Base-by-base conservation (phyloP, 192 early-diverging fungal species). In the Chytriomyces sp. region DNA sequence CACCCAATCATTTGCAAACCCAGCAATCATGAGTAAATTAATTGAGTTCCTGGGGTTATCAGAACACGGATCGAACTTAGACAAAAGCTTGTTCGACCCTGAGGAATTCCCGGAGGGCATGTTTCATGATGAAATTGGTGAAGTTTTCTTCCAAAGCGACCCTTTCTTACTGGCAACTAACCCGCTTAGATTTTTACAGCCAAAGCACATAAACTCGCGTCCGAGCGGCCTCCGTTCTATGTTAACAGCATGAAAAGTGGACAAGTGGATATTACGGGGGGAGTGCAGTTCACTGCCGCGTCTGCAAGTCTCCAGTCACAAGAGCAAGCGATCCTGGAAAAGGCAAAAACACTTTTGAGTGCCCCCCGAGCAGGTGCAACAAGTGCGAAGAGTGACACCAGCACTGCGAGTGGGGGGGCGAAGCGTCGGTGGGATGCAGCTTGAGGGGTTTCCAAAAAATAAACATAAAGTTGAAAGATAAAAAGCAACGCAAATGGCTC, bases 1-100 rank as follows among this genome's bases (percentile, higher is more conserved):
- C 23, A 97, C 92, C 81, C 96, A 95, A 80, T 89, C 92, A 9
- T 97, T 96, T 82, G 87, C 93, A 11, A 98, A 98, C 77, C 96
- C 96, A 13, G 89, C 92, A 48, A 97, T 98, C 66, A 95, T 94
- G 85, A 85, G 86, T 49, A 92, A 94, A 81, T 83, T 97, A 26
- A 93, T 98, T 6, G 92, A 94, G 45, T 91, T 93, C 79, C 83
- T 95, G 45, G 88, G 89, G 6, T 76, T 98, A 45, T 91, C 96
- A 74, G 94, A 96, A 81, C 83, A 85, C 48, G 94, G 95, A 5
- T 89, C 92, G 44, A 95, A 97, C 70, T 90, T 93, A 82, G 82
- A 87, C 6, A 84, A 84, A 46, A 84, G 88, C 6, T 83, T 92
- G 28, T 95, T 91, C 81, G 91, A 94, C 61, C 91, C 93, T 50